Percentiles rank a stretch among this genome's conserved stretches.
These are phyloP conservation scores for Saccharomycopsis fermentans DNA, from an alignment of 805 yeast genomes.

Conservation along the genomic window DNA sequence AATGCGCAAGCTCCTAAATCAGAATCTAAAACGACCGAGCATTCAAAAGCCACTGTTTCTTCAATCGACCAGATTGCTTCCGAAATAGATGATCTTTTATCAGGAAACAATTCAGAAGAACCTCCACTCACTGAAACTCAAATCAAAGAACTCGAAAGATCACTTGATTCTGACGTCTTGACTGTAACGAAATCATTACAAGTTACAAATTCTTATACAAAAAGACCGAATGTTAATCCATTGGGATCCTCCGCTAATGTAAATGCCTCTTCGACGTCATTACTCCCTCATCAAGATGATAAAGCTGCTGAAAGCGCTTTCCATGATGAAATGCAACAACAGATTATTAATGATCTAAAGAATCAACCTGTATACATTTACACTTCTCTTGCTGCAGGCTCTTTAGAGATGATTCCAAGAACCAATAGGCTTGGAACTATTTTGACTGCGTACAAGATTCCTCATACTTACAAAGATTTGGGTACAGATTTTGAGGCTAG, in stretches of 20 bases:
- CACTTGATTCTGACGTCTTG: constrained; percentile 14
- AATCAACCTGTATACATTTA: constrained; percentile 62
- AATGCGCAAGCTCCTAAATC: background rate
- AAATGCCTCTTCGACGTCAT: constrained; percentile 6
- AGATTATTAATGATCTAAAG: constrained; percentile 23
- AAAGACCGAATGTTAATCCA: background rate
- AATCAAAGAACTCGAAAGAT: constrained; percentile 15
- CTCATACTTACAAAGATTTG: constrained; percentile 61
- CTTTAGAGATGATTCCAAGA: constrained; percentile 65
- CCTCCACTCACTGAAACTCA: constrained; percentile 13
- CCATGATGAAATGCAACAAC: constrained; percentile 16
- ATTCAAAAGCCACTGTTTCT: background rate
- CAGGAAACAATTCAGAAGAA: background rate
- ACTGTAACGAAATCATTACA: background rate
- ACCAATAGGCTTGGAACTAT: constrained; percentile 71
- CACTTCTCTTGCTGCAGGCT: constrained; percentile 82
- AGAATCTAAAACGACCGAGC: background rate
- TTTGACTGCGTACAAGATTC: constrained; percentile 60
- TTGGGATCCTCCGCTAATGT: background rate
- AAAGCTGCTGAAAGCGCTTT: constrained; percentile 4
- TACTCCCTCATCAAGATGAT: constrained; percentile 14
- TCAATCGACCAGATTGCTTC: constrained; percentile 1
- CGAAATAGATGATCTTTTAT: constrained; percentile 11
- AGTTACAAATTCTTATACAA: background rate
- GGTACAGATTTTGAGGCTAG: constrained; percentile 86